These are phyloP conservation scores for Xerocomus potaroensis DNA, from an alignment of 768 basidiomycete species.

Conservation along the genomic window DNA sequence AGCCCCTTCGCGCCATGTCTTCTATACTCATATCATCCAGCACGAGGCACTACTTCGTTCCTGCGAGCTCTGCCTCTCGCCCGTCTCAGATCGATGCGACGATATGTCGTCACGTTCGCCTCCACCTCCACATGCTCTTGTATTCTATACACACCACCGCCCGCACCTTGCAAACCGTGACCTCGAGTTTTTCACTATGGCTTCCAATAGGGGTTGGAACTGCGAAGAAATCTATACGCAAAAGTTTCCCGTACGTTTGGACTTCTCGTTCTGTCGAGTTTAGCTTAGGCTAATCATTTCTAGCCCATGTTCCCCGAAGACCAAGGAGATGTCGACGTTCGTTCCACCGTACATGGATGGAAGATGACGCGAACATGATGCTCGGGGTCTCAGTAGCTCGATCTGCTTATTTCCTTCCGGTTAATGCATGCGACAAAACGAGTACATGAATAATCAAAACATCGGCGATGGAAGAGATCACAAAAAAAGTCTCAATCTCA, in stretches of 20 bases:
- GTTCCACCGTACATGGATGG: conserved; percentile 88
- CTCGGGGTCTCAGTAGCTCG: not conserved
- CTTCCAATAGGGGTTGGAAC: conserved; percentile 59
- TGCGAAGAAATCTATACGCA: conserved; percentile 66
- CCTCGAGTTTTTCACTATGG: conserved; percentile 74
- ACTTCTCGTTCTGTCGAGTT: not conserved
- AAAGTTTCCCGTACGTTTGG: conserved; percentile 53
- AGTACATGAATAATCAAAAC: not conserved
- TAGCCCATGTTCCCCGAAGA: conserved; percentile 93
- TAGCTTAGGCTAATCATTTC: not conserved
- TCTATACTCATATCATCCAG: conserved; percentile 33
- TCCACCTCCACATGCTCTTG: conserved; percentile 49
- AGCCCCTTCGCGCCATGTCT: not conserved
- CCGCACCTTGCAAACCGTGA: conserved; percentile 82
- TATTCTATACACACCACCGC: conserved; percentile 87
- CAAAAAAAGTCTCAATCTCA: not conserved
- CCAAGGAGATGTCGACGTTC: conserved; percentile 68
- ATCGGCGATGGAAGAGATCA: not conserved
- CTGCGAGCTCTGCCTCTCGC: conserved; percentile 46
- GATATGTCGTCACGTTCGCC: not conserved
- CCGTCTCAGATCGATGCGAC: conserved; percentile 18
- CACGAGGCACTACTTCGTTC: conserved; percentile 79
- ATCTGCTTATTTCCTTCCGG: too few relatives aligned
- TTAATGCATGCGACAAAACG: too few relatives aligned
- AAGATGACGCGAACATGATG: conserved; percentile 36